phyloP scores from a whole-genome alignment of 495 filamentous ascomycete species.

The Tuber brumale region DNA sequence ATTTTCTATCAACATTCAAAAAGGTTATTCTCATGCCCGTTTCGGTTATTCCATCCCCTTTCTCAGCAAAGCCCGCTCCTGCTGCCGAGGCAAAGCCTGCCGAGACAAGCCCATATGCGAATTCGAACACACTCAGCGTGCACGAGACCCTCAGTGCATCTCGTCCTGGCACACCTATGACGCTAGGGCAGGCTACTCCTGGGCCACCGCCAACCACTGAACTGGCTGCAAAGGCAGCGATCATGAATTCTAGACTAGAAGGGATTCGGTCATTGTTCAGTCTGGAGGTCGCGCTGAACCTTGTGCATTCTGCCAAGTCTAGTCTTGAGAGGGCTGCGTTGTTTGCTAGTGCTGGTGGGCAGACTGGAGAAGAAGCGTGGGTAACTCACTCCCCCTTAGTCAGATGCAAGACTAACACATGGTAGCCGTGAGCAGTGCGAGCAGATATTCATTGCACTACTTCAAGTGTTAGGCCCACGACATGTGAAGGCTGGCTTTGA shows the following conservation, averaged over 20 bases:
- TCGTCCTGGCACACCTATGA: slow-evolving; percentile 14
- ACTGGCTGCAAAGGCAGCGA: slow-evolving; percentile 86
- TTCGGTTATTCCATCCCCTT: slow-evolving; percentile 67
- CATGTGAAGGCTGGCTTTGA: slow-evolving; percentile 89
- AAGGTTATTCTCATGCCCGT: slow-evolving; percentile 99
- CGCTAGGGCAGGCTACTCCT: slow-evolving; percentile 18
- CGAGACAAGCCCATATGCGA: slow-evolving; percentile 41
- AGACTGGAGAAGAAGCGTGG: slow-evolving; percentile 72
- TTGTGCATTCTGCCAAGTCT: slow-evolving; percentile 86
- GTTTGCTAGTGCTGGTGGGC: slow-evolving; percentile 71
- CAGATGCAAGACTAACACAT: slow-evolving; percentile 7
- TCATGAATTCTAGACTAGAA: slow-evolving; percentile 91
- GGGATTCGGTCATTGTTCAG: slow-evolving; percentile 91
- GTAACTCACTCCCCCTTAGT: slow-evolving; percentile 1
- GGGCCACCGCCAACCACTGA: slow-evolving; percentile 64
- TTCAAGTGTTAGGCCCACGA: slow-evolving; percentile 74
- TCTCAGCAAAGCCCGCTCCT: slow-evolving; percentile 48
- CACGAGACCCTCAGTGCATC: slow-evolving; percentile 21
- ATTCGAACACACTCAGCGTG: slow-evolving; percentile 42
- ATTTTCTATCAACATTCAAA: slow-evolving; percentile 94
- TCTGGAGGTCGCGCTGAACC: slow-evolving; percentile 83
- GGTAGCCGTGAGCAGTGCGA: slow-evolving; percentile 66
- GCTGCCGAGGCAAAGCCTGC: slow-evolving; percentile 47
- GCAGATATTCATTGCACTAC: slow-evolving; percentile 74
- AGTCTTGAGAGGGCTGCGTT: slow-evolving; percentile 77